Conservation (phyloP, 225 moss, liverwort and hornwort genomes). For the Sphagnum contortum region DNA sequence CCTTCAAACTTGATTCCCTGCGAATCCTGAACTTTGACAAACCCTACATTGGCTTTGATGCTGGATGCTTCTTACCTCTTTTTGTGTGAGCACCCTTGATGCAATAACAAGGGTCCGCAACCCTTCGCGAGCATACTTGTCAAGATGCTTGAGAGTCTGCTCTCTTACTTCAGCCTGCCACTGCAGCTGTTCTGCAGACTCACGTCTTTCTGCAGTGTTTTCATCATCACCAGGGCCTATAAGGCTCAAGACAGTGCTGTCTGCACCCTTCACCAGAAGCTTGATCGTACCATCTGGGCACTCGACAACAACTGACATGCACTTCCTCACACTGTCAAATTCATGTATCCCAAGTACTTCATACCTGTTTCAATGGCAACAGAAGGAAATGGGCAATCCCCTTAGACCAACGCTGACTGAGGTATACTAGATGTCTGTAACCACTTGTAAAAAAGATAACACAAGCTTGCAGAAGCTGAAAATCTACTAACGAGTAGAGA, state of each 20-base stretch:
- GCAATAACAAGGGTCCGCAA: slow-evolving; percentile 75
- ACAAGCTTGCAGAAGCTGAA: not conserved
- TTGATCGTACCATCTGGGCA: slow-evolving; percentile 68
- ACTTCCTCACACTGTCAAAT: slow-evolving; percentile 86
- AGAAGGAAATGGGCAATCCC: no score
- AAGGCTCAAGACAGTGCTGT: slow-evolving; percentile 53
- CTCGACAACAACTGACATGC: slow-evolving; percentile 75
- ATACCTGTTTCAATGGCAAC: slow-evolving; percentile 36
- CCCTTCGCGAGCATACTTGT: slow-evolving; percentile 54
- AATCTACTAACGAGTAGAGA: no score
- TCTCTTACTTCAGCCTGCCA: slow-evolving; percentile 11
- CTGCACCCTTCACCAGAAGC: slow-evolving; percentile 78
- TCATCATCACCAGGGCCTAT: slow-evolving; percentile 13
- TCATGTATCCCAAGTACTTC: slow-evolving; percentile 81
- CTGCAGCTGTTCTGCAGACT: slow-evolving; percentile 17
- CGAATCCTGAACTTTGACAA: no score
- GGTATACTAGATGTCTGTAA: no score
- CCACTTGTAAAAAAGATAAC: no score
- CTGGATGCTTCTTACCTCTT: slow-evolving; percentile 9
- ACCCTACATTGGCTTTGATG: no score
- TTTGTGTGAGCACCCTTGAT: slow-evolving; percentile 42
- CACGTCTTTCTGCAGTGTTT: slow-evolving; percentile 14
- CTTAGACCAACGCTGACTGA: no score
- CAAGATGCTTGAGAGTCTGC: slow-evolving; percentile 49
- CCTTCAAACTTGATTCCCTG: no score